Conservation (phyloP, 1,139 yeast genomes). For the Wickerhamiella pararugosa region DNA sequence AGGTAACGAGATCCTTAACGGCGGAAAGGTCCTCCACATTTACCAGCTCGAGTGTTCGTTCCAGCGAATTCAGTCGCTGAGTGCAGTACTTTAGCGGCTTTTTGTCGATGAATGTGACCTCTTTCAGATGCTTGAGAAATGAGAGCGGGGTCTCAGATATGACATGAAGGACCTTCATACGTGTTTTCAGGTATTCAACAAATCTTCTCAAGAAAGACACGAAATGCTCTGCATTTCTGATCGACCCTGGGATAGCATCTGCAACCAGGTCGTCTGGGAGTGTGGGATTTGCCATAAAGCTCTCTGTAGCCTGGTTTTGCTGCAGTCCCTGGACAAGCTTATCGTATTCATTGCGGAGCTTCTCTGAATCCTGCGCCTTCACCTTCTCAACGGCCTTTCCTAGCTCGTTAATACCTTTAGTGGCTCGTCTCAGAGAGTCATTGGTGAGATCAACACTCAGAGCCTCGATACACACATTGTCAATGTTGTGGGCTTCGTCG, state of each 20-base stretch:
- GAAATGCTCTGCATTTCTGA: slow-evolving; percentile 91
- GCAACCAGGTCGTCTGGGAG: slow-evolving; percentile 70
- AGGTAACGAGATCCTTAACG: slow-evolving; percentile 86
- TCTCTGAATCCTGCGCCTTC: slow-evolving; percentile 66
- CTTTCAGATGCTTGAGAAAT: slow-evolving; percentile 82
- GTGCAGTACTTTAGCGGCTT: slow-evolving; percentile 88
- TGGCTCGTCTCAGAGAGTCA: slow-evolving; percentile 66
- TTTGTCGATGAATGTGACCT: slow-evolving; percentile 77
- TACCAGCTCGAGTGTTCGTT: slow-evolving; percentile 70
- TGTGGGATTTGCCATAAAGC: slow-evolving; percentile 77
- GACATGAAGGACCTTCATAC: slow-evolving; percentile 95
- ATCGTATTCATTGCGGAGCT: slow-evolving; percentile 78
- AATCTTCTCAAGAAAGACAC: slow-evolving; percentile 82
- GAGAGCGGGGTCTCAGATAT: slow-evolving; percentile 93
- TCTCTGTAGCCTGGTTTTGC: slow-evolving; percentile 55
- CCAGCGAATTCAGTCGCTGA: slow-evolving; percentile 74
- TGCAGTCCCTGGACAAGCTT: slow-evolving; percentile 79
- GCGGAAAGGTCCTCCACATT: slow-evolving; percentile 90
- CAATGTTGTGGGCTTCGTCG: slow-evolving; percentile 97
- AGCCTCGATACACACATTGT: slow-evolving; percentile 95
- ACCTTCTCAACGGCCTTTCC: slow-evolving; percentile 68
- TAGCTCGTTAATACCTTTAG: slow-evolving; percentile 62
- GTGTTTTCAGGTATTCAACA: slow-evolving; percentile 84
- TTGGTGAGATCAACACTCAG: slow-evolving; percentile 75
- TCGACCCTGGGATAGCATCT: slow-evolving; percentile 95